These are phyloP conservation scores for Melianthus villosus DNA, from an alignment of 441 rosid species.

Conservation along the genomic window DNA sequence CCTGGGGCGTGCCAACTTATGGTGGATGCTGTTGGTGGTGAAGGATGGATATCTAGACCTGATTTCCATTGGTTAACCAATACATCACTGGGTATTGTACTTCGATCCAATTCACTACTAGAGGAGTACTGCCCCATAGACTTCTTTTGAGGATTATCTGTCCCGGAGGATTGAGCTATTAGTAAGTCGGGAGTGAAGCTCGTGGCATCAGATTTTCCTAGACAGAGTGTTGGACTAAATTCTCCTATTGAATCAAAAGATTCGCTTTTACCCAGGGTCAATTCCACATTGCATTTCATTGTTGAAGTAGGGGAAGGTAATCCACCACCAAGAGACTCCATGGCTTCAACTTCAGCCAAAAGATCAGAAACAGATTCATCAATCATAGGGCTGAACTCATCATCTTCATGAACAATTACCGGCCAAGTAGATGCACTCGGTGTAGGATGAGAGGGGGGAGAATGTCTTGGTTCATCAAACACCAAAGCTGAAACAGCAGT, in stretches of 20 bases:
- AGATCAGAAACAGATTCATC: conserved; percentile 97
- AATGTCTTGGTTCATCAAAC: conserved; percentile 29
- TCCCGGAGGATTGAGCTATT: conserved; percentile 30
- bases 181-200: conserved; percentile 54
- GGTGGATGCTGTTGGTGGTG: conserved; percentile 21
- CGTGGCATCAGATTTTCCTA: conserved; percentile 53
- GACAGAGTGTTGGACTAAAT: conserved; percentile 45
- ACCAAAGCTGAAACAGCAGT: conserved; percentile 45
- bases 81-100: conserved; percentile 20
- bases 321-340: conserved; percentile 68
- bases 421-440: conserved; percentile 47
- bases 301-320: conserved; percentile 66
- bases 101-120: conserved; percentile 29
- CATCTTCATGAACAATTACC: conserved; percentile 40
- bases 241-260: conserved; percentile 64
- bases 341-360: conserved; percentile 93
- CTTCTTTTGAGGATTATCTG: conserved; percentile 24
- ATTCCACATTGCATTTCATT: conserved; percentile 31
- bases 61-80: conserved; percentile 36
- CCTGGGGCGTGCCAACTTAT: conserved; percentile 24
- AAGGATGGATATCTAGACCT: conserved; percentile 29
- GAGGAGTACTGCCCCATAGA: conserved; percentile 30
- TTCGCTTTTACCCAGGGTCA: conserved; percentile 38
- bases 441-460: conserved; percentile 24
- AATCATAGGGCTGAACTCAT: conserved; percentile 40